These are phyloP conservation scores for Amanita pseudoporphyria DNA, from an alignment of 768 basidiomycete species.

Conservation along the genomic window DNA sequence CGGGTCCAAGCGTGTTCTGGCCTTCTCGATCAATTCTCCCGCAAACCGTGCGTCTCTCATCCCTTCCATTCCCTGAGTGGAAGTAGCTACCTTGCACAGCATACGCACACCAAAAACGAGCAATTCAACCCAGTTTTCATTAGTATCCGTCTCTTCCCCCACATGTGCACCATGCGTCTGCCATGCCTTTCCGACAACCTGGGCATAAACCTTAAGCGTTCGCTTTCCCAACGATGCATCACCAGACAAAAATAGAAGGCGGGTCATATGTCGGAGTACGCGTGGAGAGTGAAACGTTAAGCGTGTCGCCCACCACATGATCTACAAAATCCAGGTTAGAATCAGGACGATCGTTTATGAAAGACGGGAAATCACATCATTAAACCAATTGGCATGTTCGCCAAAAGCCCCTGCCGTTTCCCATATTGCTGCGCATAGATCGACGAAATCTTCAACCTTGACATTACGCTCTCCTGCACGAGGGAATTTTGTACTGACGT, in stretches of 20 bases:
- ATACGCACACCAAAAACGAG: slow-evolving; percentile 71
- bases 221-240: slow-evolving; percentile 59
- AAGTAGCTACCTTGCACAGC: slow-evolving; percentile 44
- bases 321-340: slow-evolving; percentile 26
- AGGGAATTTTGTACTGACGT: slow-evolving; percentile 66
- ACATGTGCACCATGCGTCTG: slow-evolving; percentile 41
- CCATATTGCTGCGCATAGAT: slow-evolving; percentile 75
- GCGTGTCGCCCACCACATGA: slow-evolving; percentile 90
- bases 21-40: slow-evolving; percentile 47
- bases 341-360: slow-evolving; percentile 1
- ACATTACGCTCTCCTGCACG: slow-evolving; percentile 69
- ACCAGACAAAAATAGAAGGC: slow-evolving; percentile 54
- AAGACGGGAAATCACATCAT: slow-evolving; percentile 49
- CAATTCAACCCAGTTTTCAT: slow-evolving; percentile 67
- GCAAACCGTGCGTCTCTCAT: slow-evolving; percentile 58
- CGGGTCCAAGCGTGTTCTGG: slow-evolving; percentile 40
- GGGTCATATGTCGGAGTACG: slow-evolving; percentile 77
- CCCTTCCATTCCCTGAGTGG: slow-evolving; percentile 20
- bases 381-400: slow-evolving; percentile 64
- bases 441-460: slow-evolving; percentile 77
- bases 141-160: slow-evolving; percentile 47
- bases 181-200: slow-evolving; percentile 76
- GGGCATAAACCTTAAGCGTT: slow-evolving; percentile 72
- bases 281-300: slow-evolving; percentile 90
- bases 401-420: slow-evolving; percentile 59